Evolutionary conservation across 1,139 yeast species (phyloP).

Genomic region (Blastobotrys raffinosifermentans): DNA sequence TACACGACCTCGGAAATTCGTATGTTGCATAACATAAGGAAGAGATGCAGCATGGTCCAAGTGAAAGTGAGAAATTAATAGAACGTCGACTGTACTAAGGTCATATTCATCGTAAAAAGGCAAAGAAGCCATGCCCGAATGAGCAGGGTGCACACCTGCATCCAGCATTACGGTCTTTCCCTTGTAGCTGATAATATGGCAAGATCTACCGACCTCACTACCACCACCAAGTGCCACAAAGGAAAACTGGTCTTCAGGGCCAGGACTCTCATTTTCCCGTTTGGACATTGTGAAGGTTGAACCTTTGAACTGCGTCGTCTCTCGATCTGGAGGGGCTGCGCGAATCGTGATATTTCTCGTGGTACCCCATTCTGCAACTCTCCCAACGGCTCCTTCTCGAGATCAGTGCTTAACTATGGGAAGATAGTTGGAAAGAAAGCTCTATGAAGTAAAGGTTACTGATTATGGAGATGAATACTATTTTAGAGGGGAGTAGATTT

Average conservation of each 20-base stretch:
- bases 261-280: slow-evolving; percentile 12
- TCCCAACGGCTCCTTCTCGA: not conserved
- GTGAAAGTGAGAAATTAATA: slow-evolving; percentile 90
- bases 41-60: slow-evolving; percentile 96
- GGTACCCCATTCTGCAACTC: not conserved
- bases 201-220: slow-evolving; percentile 93
- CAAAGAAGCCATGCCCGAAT: slow-evolving; percentile 79
- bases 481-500: too few relatives aligned
- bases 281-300: slow-evolving; percentile 13
- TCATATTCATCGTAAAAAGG: slow-evolving; percentile 97
- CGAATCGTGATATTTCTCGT: not conserved
- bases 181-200: slow-evolving; percentile 86
- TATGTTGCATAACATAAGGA: slow-evolving; percentile 97
- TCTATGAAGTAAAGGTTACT: too few relatives aligned
- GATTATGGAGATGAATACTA: too few relatives aligned
- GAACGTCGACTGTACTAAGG: slow-evolving; percentile 74
- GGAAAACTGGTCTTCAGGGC: slow-evolving; percentile 39
- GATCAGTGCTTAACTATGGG: too few relatives aligned
- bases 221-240: slow-evolving; percentile 99
- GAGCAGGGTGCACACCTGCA: slow-evolving; percentile 98
- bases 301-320: not conserved
- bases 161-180: slow-evolving; percentile 97
- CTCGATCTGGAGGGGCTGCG: too few relatives aligned
- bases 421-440: too few relatives aligned
- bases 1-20: slow-evolving; percentile 88